Evolutionary conservation across 1,284 basidiomycete species (phyloP).

Genomic region (Naganishia cerealis): DNA sequence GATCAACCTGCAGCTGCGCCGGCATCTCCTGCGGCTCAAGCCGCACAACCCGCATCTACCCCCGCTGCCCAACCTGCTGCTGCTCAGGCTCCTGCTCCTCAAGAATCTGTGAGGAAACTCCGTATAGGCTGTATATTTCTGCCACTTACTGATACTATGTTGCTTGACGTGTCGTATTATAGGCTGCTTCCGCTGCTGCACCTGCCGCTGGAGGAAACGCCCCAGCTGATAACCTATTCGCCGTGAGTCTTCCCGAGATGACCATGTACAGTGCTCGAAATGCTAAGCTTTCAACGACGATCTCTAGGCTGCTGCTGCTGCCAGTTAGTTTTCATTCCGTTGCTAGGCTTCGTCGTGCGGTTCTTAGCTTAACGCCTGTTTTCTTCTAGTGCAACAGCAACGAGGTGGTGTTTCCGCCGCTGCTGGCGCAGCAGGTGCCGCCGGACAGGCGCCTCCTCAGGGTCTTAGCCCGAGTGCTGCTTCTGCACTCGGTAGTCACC

Average conservation of each 20-base stretch:
- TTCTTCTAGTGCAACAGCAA: conserved; percentile 49
- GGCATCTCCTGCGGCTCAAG: conserved; percentile 41
- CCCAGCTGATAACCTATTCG: conserved; percentile 55
- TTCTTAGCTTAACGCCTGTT: neutral
- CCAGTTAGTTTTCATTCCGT: conserved; percentile 39
- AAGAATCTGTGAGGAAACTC: conserved; percentile 41
- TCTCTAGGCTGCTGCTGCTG: conserved; percentile 48
- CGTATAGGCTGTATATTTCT: conserved; percentile 41
- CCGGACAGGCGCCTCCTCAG: conserved; percentile 39
- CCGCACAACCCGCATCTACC: conserved; percentile 36
- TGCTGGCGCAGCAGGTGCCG: conserved; percentile 42
- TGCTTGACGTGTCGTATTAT: neutral
- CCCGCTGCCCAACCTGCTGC: conserved; percentile 49
- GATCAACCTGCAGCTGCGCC: conserved; percentile 35
- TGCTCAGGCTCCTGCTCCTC: conserved; percentile 47
- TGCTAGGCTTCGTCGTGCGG: neutral
- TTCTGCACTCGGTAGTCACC: conserved; percentile 60
- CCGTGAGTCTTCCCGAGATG: conserved; percentile 41
- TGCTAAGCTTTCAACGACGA: conserved; percentile 27
- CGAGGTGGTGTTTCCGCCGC: conserved; percentile 51
- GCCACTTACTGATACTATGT: neutral
- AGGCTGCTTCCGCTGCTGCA: conserved; percentile 48
- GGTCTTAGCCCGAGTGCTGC: conserved; percentile 38
- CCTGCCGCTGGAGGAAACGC: conserved; percentile 52
- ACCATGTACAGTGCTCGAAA: neutral